Evolutionary conservation across 495 filamentous ascomycete species (phyloP).

Genomic region (Penicillium lagena): DNA sequence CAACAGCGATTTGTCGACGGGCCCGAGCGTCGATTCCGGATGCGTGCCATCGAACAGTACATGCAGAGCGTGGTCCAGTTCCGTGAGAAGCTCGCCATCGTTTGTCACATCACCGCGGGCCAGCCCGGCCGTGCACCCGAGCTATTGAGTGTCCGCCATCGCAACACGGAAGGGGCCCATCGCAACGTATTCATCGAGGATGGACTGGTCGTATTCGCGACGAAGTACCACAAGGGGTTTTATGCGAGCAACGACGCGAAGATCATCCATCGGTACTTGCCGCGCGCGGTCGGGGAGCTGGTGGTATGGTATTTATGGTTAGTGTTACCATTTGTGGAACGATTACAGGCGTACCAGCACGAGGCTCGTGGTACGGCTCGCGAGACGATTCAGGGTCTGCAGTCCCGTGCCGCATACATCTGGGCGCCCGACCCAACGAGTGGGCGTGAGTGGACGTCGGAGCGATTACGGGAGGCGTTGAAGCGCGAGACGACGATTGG

Average conservation of each 20-base stretch:
- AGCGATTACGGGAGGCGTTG: neutral
- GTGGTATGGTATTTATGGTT: slow-evolving; percentile 16
- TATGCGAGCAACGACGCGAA: slow-evolving; percentile 3
- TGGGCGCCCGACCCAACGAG: neutral
- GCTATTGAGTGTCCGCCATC: slow-evolving; percentile 16
- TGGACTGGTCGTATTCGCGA: slow-evolving; percentile 1
- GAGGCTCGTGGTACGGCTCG: neutral
- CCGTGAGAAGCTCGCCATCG: slow-evolving; percentile 14
- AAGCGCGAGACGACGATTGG: neutral
- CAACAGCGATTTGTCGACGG: neutral
- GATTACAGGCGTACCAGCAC: slow-evolving; percentile 3
- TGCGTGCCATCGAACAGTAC: neutral
- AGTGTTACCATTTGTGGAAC: slow-evolving; percentile 12
- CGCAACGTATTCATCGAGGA: slow-evolving; percentile 13
- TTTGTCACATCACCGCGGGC: slow-evolving; percentile 16
- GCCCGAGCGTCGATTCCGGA: neutral
- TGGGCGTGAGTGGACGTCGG: neutral
- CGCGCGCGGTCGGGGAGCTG: neutral
- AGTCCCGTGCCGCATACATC: neutral
- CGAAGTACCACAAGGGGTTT: slow-evolving; percentile 9
- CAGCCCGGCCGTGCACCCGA: slow-evolving; percentile 18
- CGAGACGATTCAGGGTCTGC: neutral
- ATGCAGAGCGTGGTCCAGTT: slow-evolving; percentile 3
- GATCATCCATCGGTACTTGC: slow-evolving; percentile 8
- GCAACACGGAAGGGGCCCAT: slow-evolving; percentile 5